phyloP scores from a whole-genome alignment of 306 rosid species.

The Pterocarpus santalinus region DNA sequence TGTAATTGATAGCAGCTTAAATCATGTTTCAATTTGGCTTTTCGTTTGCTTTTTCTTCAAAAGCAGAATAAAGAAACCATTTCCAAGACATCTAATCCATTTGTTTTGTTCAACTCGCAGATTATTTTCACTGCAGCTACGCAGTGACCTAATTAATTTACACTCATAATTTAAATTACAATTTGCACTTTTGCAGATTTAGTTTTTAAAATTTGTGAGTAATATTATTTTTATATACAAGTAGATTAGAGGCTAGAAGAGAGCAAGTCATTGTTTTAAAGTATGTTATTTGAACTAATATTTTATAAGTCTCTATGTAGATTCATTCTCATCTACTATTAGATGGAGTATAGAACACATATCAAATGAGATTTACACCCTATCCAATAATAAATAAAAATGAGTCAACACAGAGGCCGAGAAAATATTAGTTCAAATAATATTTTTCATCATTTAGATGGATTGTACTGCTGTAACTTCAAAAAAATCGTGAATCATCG shows the following conservation, averaged over 20 bases:
- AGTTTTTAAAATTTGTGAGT: neutral
- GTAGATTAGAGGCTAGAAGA: neutral
- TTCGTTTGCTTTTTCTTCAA: constrained; percentile 16
- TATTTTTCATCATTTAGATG: neutral
- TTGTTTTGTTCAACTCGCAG: neutral
- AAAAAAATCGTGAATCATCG: neutral
- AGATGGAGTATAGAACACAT: too few species aligned
- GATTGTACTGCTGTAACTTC: neutral
- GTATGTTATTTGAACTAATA: too few species aligned
- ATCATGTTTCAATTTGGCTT: constrained; percentile 25
- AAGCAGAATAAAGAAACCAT: neutral
- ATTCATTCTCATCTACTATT: too few species aligned
- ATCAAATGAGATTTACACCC: too few species aligned
- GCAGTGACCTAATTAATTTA: too few species aligned
- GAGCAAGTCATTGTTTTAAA: neutral
- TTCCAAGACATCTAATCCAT: neutral
- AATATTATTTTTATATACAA: neutral
- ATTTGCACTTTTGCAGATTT: neutral
- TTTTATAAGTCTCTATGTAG: too few species aligned
- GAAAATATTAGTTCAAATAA: too few species aligned
- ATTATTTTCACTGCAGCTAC: neutral
- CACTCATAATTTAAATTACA: too few species aligned
- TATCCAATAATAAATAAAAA: too few species aligned
- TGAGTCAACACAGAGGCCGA: too few species aligned
- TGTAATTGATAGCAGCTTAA: neutral